A percentile compares a stretch with the other conserved stretches of the same genome.
Evolutionary conservation across 352 stramenopile species (phyloP).

Genomic region (Phytophthora fragariaefolia): DNA sequence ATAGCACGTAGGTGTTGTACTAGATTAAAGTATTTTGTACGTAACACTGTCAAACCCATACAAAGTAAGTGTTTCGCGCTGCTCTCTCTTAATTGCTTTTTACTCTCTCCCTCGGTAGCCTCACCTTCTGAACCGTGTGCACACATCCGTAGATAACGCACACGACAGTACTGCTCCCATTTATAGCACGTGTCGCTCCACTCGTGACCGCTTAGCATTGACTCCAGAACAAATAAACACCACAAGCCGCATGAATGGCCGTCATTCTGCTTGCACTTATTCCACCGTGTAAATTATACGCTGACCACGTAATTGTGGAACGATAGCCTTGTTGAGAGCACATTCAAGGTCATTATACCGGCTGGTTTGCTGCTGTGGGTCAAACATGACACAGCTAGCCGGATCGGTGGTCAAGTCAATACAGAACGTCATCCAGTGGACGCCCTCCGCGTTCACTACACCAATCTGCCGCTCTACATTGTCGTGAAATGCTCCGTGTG

Average conservation of each 20-base stretch:
- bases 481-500: slow-evolving; percentile 4
- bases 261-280: slow-evolving; percentile 4
- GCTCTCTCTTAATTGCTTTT: not conserved
- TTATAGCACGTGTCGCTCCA: slow-evolving; percentile 14
- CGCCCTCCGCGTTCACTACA: slow-evolving; percentile 1
- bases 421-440: slow-evolving; percentile 15
- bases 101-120: not conserved
- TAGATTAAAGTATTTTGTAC: not conserved
- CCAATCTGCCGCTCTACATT: not conserved
- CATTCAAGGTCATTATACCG: not conserved
- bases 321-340: not conserved
- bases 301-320: not conserved
- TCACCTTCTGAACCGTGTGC: not conserved
- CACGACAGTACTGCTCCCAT: slow-evolving; percentile 10
- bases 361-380: slow-evolving; percentile 2
- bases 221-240: slow-evolving; percentile 22
- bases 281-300: not conserved
- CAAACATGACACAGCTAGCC: slow-evolving; percentile 2
- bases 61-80: not conserved
- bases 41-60: not conserved
- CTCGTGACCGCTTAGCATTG: slow-evolving; percentile 12
- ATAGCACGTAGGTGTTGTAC: not conserved
- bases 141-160: slow-evolving; percentile 11
- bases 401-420: not conserved
- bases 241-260: slow-evolving; percentile 19